phyloP scores from a whole-genome alignment of 805 yeast genomes.

The Huiozyma naganishii region DNA sequence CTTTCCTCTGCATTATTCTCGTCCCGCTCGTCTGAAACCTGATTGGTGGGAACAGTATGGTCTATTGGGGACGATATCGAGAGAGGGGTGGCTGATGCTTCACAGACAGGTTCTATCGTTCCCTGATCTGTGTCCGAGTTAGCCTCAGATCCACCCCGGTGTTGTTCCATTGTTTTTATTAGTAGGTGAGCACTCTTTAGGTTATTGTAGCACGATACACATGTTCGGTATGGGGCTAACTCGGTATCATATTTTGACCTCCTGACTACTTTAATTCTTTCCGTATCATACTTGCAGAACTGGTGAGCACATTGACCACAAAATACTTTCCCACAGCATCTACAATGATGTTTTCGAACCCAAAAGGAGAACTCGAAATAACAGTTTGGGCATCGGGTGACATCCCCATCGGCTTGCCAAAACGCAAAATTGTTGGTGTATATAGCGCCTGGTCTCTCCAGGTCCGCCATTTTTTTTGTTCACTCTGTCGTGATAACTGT shows the following conservation, averaged over 20 bases:
- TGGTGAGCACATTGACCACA: conserved; percentile 33
- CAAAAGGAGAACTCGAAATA: conserved; percentile 35
- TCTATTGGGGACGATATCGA: too few species aligned
- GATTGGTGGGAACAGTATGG: neutral
- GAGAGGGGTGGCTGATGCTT: too few species aligned
- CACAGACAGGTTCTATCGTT: too few species aligned
- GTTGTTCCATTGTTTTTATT: neutral
- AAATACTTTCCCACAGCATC: conserved; percentile 57
- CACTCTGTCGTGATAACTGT: too few species aligned
- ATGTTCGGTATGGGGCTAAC: conserved; percentile 5
- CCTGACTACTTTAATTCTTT: conserved; percentile 19
- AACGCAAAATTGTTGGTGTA: conserved; percentile 13
- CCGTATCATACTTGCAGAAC: conserved; percentile 21
- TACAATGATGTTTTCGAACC: conserved; percentile 56
- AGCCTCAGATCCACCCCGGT: neutral
- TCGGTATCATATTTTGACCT: conserved; percentile 9
- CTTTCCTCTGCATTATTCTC: conserved; percentile 3
- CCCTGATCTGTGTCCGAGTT: neutral
- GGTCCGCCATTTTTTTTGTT: too few species aligned
- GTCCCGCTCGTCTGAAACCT: neutral
- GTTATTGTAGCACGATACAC: conserved; percentile 23
- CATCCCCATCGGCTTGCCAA: conserved; percentile 25
- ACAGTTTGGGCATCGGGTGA: conserved; percentile 38
- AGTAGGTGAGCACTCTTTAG: conserved; percentile 18
- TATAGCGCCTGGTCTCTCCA: neutral